Base-by-base conservation (phyloP, 345 rosid species). In the Rubroshorea leprosula region DNA sequence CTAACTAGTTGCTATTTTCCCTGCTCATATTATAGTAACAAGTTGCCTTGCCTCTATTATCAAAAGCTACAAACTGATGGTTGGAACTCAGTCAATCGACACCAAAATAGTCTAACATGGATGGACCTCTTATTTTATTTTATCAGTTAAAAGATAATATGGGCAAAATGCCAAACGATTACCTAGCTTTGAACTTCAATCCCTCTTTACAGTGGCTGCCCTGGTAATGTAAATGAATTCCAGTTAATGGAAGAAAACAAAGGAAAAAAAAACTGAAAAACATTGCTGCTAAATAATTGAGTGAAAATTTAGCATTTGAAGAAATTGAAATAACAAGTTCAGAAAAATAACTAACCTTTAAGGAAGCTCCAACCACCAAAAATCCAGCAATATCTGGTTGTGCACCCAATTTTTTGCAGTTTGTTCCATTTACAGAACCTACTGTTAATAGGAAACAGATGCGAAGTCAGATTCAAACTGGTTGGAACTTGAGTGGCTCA, bases 361-460 rank as follows among this genome's bases (percentile, higher is more conserved):
- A 66, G 38, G 94, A 86, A 62, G 94, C 94, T 60, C 89, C 94
- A 8, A 87, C 89, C 43, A 86, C 94, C 76, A 86, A 78, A 76
- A 86, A 86, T 57, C 89, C 94, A 63, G 83, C 94, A 23, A 86
- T 74, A 62, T 86, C 87, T 3, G 82, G 74, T 58, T 86, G 76
- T 49, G 49, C 75, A 1, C 82, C 83, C 76, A 83, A 66, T 54
- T 80, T 87, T 62, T 67, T 77, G 85, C 87, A 81, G 69, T 86
- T 86, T 31, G 59, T 74, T 57, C 87, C 89, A 58, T 76, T 86
- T 4, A 86, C 94, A 38, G 89, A 86, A 24, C 86, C 86, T 85
- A 51, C 6, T 26, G 9, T n/a, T 31, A 2, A 54, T 19, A 46
- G 9, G 8, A 18, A 26, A 57, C 9, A 23, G 23, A 41, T 5